Percentiles rank a stretch among this genome's conserved stretches.
These are phyloP conservation scores for Boletus rubescentipes DNA, from an alignment of 768 basidiomycete genomes.

Conservation along the genomic window DNA sequence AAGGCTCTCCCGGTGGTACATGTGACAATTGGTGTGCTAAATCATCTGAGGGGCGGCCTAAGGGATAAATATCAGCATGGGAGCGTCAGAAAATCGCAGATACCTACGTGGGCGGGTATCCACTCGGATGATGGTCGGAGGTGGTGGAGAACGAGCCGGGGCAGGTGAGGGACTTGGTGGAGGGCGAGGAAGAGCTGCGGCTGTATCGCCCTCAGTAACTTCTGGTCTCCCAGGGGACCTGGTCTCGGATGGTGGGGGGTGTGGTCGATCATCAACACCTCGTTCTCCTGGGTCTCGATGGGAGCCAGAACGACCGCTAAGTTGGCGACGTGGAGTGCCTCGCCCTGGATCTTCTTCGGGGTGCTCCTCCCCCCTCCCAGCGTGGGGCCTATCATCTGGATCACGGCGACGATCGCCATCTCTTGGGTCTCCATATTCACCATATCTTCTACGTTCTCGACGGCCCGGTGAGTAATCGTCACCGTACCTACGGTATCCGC, in stretches of 20 bases:
- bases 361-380: neutral
- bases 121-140: constrained; percentile 32
- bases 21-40: constrained; percentile 5
- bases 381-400: neutral
- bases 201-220: constrained; percentile 11
- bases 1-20: constrained; percentile 11
- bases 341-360: constrained; percentile 13
- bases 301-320: constrained; percentile 16
- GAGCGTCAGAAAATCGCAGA: neutral
- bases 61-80: constrained; percentile 6
- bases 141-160: constrained; percentile 21
- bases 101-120: constrained; percentile 21
- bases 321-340: constrained; percentile 2
- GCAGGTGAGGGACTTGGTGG: neutral
- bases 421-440: constrained; percentile 7
- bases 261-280: constrained; percentile 17
- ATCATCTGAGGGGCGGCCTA: constrained; percentile 18
- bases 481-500: constrained; percentile 11
- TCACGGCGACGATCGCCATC: neutral
- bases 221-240: constrained; percentile 11
- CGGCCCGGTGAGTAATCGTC: constrained; percentile 14
- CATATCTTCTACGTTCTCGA: neutral
- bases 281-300: constrained; percentile 10
- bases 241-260: constrained; percentile 4
- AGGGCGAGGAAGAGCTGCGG: neutral